Conservation (phyloP, 192 early-diverging fungal species). For the Backusella macrospora region DNA sequence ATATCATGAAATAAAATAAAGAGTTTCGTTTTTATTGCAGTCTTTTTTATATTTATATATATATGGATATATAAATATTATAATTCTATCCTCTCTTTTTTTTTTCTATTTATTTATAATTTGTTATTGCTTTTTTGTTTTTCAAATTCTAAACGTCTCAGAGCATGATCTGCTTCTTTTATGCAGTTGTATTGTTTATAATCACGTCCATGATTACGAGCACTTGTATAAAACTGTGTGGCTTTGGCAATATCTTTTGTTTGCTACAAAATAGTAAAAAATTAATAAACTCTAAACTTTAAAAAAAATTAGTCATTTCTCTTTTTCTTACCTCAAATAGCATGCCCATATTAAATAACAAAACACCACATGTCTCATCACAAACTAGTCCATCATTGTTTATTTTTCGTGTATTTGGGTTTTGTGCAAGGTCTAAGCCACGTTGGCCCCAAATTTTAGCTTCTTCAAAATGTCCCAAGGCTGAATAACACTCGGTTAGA, state of each 20-base stretch:
- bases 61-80: not conserved
- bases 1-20: not conserved
- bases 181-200: constrained; percentile 43
- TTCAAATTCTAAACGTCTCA: constrained; percentile 42
- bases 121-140: not conserved
- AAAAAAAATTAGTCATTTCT: not conserved
- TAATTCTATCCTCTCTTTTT: not conserved
- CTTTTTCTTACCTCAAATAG: constrained; percentile 53
- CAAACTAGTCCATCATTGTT: constrained; percentile 45
- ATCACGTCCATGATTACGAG: constrained; percentile 46
- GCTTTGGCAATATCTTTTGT: constrained; percentile 44
- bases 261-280: constrained; percentile 39
- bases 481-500: constrained; percentile 57
- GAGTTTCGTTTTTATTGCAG: too few species aligned
- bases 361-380: constrained; percentile 56
- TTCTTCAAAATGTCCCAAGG: constrained; percentile 50
- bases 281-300: constrained; percentile 9
- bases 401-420: constrained; percentile 43
- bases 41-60: not conserved
- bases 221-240: constrained; percentile 42
- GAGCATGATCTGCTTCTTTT: constrained; percentile 44
- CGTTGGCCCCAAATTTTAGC: constrained; percentile 58
- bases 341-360: constrained; percentile 61
- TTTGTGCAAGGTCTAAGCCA: constrained; percentile 47
- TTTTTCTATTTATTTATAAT: constrained; percentile 16